These are phyloP conservation scores for Ostreobium quekettii DNA, from an alignment of 139 green algal genomes.

Conservation along the genomic window DNA sequence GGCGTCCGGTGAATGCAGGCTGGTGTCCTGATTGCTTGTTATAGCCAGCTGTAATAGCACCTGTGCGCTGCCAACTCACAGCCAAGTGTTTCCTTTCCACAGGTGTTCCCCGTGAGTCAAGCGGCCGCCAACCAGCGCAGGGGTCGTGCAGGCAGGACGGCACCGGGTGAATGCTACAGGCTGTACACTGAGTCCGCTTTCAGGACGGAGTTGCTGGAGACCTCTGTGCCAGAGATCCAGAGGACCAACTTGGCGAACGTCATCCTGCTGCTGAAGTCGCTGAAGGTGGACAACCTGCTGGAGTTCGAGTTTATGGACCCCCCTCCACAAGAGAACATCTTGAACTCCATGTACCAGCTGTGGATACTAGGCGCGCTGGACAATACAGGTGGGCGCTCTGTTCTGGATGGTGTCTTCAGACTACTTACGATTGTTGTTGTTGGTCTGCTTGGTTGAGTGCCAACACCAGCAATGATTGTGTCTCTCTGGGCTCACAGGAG, in stretches of 20 bases:
- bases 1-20: too few species aligned
- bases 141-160: slow-evolving; percentile 84
- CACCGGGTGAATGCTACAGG: slow-evolving; percentile 83
- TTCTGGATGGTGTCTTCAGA: slow-evolving; percentile 17
- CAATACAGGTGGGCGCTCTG: slow-evolving; percentile 55
- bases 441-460: background rate
- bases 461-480: too few species aligned
- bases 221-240: slow-evolving; percentile 93
- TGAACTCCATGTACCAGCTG: slow-evolving; percentile 95
- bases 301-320: slow-evolving; percentile 98
- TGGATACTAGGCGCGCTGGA: slow-evolving; percentile 85
- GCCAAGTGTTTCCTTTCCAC: too few species aligned
- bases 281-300: slow-evolving; percentile 92
- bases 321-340: slow-evolving; percentile 84
- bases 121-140: slow-evolving; percentile 77
- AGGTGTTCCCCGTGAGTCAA: slow-evolving; percentile 83
- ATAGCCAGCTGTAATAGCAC: too few species aligned
- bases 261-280: slow-evolving; percentile 91
- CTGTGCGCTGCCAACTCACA: too few species aligned
- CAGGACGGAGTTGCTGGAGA: slow-evolving; percentile 39
- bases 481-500: background rate
- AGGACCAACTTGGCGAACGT: slow-evolving; percentile 96
- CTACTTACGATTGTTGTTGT: background rate
- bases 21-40: too few species aligned
- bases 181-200: slow-evolving; percentile 88